Conservation (phyloP, 306 rosid species). For the Echinosophora koreensis region DNA sequence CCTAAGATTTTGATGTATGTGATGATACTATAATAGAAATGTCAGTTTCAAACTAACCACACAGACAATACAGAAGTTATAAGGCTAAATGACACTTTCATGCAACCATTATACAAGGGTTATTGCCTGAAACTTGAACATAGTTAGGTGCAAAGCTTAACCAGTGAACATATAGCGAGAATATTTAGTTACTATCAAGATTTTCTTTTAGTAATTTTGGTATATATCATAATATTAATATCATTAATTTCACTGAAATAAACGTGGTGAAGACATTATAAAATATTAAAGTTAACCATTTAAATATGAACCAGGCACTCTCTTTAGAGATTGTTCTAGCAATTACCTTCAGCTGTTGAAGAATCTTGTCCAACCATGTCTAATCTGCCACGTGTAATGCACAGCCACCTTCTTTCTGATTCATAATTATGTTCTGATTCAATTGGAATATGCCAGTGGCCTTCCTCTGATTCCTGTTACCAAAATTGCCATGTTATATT, state of each 20-base stretch:
- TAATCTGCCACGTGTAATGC: conserved; percentile 68
- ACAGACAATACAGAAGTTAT: not conserved
- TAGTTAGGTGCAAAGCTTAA: not conserved
- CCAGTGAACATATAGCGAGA: not conserved
- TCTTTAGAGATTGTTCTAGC: conserved; percentile 14
- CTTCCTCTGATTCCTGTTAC: conserved; percentile 87
- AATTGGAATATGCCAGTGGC: conserved; percentile 93
- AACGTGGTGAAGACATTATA: not conserved
- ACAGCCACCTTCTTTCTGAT: conserved; percentile 80
- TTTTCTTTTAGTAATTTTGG: not conserved
- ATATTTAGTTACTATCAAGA: not conserved
- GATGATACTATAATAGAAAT: conserved; percentile 28
- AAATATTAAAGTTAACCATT: conserved; percentile 32
- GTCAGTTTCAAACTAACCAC: not conserved
- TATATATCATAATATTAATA: not conserved
- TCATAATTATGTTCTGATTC: conserved; percentile 66
- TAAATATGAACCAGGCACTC: conserved; percentile 28
- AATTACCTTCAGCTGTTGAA: conserved; percentile 61
- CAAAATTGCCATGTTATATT: conserved; percentile 47
- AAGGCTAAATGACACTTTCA: not conserved
- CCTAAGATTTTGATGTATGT: conserved; percentile 4
- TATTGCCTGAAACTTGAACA: not conserved
- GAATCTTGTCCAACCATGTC: conserved; percentile 47
- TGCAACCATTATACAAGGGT: not conserved
- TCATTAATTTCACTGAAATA: conserved; percentile 21